Percentiles rank a stretch among this genome's conserved stretches.
Evolutionary conservation across 495 filamentous ascomycete species (phyloP).

Genomic region (Recurvomyces mirabilis): DNA sequence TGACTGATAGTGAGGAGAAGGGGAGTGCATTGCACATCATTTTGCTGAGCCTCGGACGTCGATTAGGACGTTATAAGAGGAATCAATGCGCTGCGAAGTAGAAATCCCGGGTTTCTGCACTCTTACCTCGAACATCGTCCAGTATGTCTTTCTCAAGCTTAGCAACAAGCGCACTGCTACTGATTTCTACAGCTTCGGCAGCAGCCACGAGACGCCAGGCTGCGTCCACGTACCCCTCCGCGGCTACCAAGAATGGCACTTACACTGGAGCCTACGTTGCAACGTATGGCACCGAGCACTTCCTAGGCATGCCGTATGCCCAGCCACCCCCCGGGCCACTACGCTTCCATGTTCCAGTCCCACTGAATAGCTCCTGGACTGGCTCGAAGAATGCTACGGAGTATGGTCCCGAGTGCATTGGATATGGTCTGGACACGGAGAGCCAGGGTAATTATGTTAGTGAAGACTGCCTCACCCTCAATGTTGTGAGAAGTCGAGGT

Average conservation of each 20-base stretch:
- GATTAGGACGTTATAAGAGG: too few species aligned
- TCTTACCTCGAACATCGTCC: too few species aligned
- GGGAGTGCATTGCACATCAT: too few species aligned
- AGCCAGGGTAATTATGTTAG: conserved; percentile 21
- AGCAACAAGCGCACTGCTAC: too few species aligned
- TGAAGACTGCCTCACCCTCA: conserved; percentile 40
- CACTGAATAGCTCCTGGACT: conserved; percentile 36
- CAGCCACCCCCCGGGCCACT: conserved; percentile 38
- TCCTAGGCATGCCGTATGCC: conserved; percentile 48
- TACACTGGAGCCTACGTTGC: conserved; percentile 33
- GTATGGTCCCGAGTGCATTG: conserved; percentile 42
- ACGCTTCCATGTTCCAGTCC: conserved; percentile 39
- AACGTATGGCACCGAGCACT: conserved; percentile 40
- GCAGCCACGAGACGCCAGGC: background rate
- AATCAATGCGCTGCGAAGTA: too few species aligned
- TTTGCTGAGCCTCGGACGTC: too few species aligned
- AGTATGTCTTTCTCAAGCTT: too few species aligned
- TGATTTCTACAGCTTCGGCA: background rate
- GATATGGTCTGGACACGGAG: conserved; percentile 28
- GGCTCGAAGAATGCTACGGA: conserved; percentile 33
- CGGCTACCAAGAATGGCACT: conserved; percentile 33
- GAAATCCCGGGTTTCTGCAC: too few species aligned
- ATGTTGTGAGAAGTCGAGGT: too few species aligned
- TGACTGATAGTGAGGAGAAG: too few species aligned
- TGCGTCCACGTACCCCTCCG: background rate